phyloP scores from a whole-genome alignment of 495 filamentous ascomycete species.

The Penicillium paradoxum region DNA sequence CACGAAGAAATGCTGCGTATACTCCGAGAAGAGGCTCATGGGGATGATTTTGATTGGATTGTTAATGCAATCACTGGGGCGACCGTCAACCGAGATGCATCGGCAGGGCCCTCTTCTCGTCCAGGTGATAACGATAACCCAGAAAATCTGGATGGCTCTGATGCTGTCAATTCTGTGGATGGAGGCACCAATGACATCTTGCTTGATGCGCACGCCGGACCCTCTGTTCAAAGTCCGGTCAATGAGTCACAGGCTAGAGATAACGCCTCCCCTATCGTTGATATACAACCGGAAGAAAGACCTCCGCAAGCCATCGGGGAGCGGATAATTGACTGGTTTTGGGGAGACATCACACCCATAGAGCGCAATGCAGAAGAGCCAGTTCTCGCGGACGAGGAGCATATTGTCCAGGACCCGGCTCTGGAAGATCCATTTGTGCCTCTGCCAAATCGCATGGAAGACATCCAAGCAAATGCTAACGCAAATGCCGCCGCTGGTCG shows the following conservation, averaged over 20 bases:
- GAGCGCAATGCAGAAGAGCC: conserved; percentile 29
- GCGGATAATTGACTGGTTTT: conserved; percentile 53
- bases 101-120: conserved; percentile 6
- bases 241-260: background rate
- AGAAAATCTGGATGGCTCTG: background rate
- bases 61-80: conserved; percentile 34
- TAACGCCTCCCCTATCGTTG: background rate
- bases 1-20: conserved; percentile 55
- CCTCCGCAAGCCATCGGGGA: conserved; percentile 15
- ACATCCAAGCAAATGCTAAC: conserved; percentile 16
- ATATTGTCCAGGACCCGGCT: conserved; percentile 51
- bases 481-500: conserved; percentile 33
- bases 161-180: background rate
- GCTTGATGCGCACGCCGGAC: background rate
- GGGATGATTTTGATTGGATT: conserved; percentile 51
- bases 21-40: conserved; percentile 55
- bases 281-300: conserved; percentile 3
- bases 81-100: background rate
- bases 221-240: background rate
- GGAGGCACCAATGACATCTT: background rate
- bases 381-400: conserved; percentile 49
- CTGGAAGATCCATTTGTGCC: conserved; percentile 62
- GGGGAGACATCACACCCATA: conserved; percentile 50
- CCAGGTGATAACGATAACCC: background rate
- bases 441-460: conserved; percentile 31